A percentile compares a stretch with the other conserved stretches of the same genome.
phyloP scores from a whole-genome alignment of 495 filamentous ascomycete species.

The Beverwykella pulmonaria region DNA sequence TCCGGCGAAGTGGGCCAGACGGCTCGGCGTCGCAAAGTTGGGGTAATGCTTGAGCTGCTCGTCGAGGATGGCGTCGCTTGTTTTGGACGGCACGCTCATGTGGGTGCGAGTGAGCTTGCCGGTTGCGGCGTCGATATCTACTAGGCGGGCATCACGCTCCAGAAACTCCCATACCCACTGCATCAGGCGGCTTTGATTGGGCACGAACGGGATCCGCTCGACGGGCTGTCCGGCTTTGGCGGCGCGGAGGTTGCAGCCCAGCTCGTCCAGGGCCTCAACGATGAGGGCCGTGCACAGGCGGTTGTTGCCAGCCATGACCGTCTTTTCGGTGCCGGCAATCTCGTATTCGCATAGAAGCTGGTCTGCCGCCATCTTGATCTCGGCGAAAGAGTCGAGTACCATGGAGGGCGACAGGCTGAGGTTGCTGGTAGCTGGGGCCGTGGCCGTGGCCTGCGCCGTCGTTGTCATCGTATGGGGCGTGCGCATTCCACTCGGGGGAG shows the following conservation, averaged over 20 bases:
- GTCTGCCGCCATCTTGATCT: no score
- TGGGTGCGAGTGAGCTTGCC: neutral
- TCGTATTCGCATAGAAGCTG: no score
- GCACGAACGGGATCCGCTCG: neutral
- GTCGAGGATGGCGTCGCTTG: neutral
- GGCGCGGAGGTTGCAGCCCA: conserved; percentile 19
- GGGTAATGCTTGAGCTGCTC: no score
- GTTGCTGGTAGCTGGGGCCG: no score
- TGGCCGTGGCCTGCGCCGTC: no score
- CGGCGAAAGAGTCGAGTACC: no score
- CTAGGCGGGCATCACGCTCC: neutral
- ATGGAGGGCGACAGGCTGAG: no score
- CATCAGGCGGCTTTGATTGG: neutral
- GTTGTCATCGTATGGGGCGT: no score
- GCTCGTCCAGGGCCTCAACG: conserved; percentile 32
- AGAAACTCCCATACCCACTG: neutral
- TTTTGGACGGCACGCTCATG: neutral
- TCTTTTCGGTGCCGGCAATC: neutral
- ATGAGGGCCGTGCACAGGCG: conserved; percentile 39
- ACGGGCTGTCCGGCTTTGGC: neutral
- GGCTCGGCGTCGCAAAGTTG: no score
- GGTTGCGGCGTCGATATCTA: no score
- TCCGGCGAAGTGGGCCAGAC: neutral
- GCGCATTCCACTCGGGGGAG: no score
- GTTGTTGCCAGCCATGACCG: conserved; percentile 25